phyloP scores from a whole-genome alignment of 345 rosid species.

The Firmiana major region DNA sequence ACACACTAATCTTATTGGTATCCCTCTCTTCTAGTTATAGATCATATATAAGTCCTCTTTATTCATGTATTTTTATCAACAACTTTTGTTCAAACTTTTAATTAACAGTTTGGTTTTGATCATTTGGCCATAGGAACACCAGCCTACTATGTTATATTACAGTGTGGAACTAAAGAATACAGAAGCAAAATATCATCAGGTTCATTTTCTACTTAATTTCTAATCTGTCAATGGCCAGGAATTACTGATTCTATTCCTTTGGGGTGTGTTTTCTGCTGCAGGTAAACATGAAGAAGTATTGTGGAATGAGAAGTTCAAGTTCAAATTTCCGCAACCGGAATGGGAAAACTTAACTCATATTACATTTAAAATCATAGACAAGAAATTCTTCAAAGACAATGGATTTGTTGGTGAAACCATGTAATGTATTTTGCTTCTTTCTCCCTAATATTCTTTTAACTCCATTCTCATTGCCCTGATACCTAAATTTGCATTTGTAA shows the following conservation, averaged over 20 bases:
- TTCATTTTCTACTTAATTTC: constrained; percentile 24
- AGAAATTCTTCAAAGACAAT: constrained; percentile 43
- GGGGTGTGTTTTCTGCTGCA: constrained; percentile 21
- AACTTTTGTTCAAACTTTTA: not conserved
- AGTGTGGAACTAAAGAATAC: constrained; percentile 61
- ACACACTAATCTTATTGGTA: constrained; percentile 68
- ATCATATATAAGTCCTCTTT: not conserved
- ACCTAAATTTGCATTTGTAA: too few relatives aligned
- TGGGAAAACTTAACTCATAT: constrained; percentile 54
- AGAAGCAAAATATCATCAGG: constrained; percentile 72
- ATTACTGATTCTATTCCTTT: not conserved
- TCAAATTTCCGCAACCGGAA: constrained; percentile 44
- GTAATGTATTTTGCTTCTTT: constrained; percentile 27
- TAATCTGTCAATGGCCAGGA: not conserved
- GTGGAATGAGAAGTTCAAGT: constrained; percentile 88
- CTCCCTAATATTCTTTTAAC: too few relatives aligned
- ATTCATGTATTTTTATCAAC: not conserved
- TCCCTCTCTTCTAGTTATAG: not conserved
- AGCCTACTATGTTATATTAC: constrained; percentile 48
- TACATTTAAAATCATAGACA: constrained; percentile 68
- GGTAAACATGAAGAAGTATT: constrained; percentile 47
- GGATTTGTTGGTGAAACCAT: constrained; percentile 78
- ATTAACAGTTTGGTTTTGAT: not conserved
- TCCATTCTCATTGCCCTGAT: too few relatives aligned
- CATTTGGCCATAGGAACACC: constrained; percentile 47